A percentile compares a stretch with the other conserved stretches of the same genome.
phyloP scores from a whole-genome alignment of 768 basidiomycete species.

The Xerocomus potaroensis region DNA sequence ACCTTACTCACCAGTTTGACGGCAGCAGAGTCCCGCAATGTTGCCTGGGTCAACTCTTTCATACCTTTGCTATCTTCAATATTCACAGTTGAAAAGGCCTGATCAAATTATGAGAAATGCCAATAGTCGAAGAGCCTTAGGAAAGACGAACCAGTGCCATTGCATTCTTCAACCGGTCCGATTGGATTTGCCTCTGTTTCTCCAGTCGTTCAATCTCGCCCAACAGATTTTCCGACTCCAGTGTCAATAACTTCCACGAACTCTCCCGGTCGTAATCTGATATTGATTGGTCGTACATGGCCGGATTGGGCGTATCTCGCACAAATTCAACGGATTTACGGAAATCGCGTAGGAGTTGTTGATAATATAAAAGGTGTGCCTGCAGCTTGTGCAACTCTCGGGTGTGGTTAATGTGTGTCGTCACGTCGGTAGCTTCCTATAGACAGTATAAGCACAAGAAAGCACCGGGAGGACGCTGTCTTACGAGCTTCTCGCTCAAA shows the following conservation, averaged over 20 bases:
- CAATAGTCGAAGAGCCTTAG: neutral
- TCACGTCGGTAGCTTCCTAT: constrained; percentile 43
- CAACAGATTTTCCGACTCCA: constrained; percentile 28
- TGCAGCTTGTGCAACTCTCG: constrained; percentile 54
- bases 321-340: constrained; percentile 49
- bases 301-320: constrained; percentile 45
- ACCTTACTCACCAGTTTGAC: constrained; percentile 28
- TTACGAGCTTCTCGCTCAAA: constrained; percentile 43
- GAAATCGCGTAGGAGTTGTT: constrained; percentile 53
- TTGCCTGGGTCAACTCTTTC: constrained; percentile 46
- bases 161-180: constrained; percentile 30
- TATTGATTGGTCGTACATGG: constrained; percentile 31
- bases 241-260: constrained; percentile 11
- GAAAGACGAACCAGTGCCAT: constrained; percentile 24
- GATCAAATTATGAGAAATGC: neutral
- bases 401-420: constrained; percentile 39
- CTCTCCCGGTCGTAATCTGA: neutral
- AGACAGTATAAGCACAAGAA: neutral
- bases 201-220: constrained; percentile 41
- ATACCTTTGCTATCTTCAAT: constrained; percentile 54
- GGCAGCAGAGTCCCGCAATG: constrained; percentile 39
- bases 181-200: constrained; percentile 25
- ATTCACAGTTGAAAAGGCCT: constrained; percentile 61
- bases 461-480: neutral
- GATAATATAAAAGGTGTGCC: constrained; percentile 55